Conservation (phyloP, 768 basidiomycete species). For the Trametes cingulata region DNA sequence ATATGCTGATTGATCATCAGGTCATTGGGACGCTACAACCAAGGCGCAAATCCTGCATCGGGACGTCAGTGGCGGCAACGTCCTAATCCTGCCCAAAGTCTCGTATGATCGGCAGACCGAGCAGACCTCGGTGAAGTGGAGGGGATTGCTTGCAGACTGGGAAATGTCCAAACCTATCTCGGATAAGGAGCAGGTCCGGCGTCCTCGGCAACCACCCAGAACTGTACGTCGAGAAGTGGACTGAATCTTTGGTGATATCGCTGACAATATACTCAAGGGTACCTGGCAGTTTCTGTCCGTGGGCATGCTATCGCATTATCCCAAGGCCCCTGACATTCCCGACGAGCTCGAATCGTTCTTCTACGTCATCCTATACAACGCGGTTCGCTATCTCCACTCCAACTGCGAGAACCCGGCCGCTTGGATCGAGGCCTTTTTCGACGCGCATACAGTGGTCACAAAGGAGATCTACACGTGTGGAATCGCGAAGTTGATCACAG, state of each 20-base stretch:
- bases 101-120: too few species aligned
- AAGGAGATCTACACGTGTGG: neutral
- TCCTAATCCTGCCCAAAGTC: slow-evolving; percentile 4
- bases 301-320: neutral
- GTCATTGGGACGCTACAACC: neutral
- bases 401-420: neutral
- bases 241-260: neutral
- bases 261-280: neutral
- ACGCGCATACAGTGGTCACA: neutral
- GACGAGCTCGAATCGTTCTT: slow-evolving; percentile 23
- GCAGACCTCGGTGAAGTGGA: neutral
- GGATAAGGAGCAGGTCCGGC: neutral
- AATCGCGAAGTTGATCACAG: neutral
- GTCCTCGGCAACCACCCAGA: neutral
- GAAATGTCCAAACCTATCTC: slow-evolving; percentile 3
- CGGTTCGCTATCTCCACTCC: slow-evolving; percentile 1
- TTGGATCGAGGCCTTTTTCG: neutral
- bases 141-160: slow-evolving; percentile 6
- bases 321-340: neutral
- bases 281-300: slow-evolving; percentile 23
- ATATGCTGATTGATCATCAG: neutral
- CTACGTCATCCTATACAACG: slow-evolving; percentile 14
- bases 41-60: neutral
- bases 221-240: neutral
- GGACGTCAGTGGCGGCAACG: slow-evolving; percentile 8